Percentiles rank a stretch among this genome's conserved stretches.
These are phyloP conservation scores for Ogataea neopini DNA, from an alignment of 805 yeast species.

Conservation along the genomic window DNA sequence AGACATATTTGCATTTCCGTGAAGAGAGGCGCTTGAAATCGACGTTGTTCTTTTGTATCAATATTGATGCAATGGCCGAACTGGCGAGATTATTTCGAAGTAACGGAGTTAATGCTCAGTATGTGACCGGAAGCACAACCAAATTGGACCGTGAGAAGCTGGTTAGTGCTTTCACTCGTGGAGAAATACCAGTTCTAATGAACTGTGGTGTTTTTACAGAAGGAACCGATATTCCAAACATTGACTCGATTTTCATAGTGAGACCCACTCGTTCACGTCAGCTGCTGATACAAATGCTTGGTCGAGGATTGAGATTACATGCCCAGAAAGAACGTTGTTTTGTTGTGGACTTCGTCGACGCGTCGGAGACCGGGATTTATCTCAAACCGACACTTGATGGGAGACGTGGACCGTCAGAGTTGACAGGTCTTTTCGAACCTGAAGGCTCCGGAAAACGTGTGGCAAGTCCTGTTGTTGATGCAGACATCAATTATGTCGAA, in stretches of 20 bases:
- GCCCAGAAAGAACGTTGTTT: slow-evolving; percentile 66
- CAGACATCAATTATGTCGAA: slow-evolving; percentile 30
- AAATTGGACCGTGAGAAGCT: slow-evolving; percentile 50
- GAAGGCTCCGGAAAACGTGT: slow-evolving; percentile 1
- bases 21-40: slow-evolving; percentile 49
- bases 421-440: slow-evolving; percentile 17
- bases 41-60: slow-evolving; percentile 77
- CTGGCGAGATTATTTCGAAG: slow-evolving; percentile 53
- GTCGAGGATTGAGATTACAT: slow-evolving; percentile 77
- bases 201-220: slow-evolving; percentile 92
- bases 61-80: slow-evolving; percentile 61
- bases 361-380: slow-evolving; percentile 37
- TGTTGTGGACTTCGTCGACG: slow-evolving; percentile 75
- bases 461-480: slow-evolving; percentile 3
- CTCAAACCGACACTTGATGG: slow-evolving; percentile 29
- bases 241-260: slow-evolving; percentile 76
- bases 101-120: slow-evolving; percentile 67
- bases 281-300: slow-evolving; percentile 82
- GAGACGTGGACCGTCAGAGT: slow-evolving; percentile 7
- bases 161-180: slow-evolving; percentile 58
- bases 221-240: slow-evolving; percentile 91
- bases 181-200: slow-evolving; percentile 69
- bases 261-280: slow-evolving; percentile 80
- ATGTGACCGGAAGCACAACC: slow-evolving; percentile 68
- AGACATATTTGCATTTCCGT: slow-evolving; percentile 50